phyloP scores from a whole-genome alignment of 1,284 basidiomycete genomes.

The Hortiboletus rubellus region DNA sequence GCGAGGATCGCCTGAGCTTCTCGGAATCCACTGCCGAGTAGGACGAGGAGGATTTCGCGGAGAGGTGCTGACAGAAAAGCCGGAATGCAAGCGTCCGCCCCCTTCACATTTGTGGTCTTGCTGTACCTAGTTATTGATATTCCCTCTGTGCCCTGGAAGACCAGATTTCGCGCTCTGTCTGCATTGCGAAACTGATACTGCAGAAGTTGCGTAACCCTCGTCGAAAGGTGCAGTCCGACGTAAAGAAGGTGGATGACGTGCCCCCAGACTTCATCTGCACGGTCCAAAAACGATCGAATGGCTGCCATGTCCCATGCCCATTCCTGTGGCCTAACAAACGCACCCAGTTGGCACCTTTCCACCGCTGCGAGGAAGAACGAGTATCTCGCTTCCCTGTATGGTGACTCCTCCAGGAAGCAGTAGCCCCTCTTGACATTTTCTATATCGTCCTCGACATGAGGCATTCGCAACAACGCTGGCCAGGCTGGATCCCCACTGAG shows the following conservation, averaged over 20 bases:
- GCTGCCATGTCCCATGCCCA: background rate
- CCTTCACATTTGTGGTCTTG: slow-evolving; percentile 8
- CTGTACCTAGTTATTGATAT: slow-evolving; percentile 6
- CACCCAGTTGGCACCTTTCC: background rate
- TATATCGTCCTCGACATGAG: background rate
- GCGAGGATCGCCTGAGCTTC: slow-evolving; percentile 7
- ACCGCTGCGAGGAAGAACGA: background rate
- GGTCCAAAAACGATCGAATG: background rate
- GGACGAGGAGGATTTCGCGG: background rate
- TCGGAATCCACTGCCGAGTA: slow-evolving; percentile 8
- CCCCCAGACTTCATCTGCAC: slow-evolving; percentile 3
- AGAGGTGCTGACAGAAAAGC: slow-evolving; percentile 1
- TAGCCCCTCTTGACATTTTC: background rate
- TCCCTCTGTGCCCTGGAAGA: slow-evolving; percentile 5
- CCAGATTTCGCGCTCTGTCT: background rate
- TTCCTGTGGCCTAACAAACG: background rate
- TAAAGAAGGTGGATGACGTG: slow-evolving; percentile 3
- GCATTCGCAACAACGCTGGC: background rate
- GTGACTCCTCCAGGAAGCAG: background rate
- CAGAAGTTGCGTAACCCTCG: background rate
- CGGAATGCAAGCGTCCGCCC: slow-evolving; percentile 1
- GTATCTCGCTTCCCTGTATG: too few relatives aligned
- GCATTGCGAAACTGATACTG: slow-evolving; percentile 6
- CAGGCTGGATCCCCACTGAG: background rate
- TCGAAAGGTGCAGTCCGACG: slow-evolving; percentile 1